These are phyloP conservation scores for Leishmania major DNA, from an alignment of 208 protist genomes.

Conservation along the genomic window DNA sequence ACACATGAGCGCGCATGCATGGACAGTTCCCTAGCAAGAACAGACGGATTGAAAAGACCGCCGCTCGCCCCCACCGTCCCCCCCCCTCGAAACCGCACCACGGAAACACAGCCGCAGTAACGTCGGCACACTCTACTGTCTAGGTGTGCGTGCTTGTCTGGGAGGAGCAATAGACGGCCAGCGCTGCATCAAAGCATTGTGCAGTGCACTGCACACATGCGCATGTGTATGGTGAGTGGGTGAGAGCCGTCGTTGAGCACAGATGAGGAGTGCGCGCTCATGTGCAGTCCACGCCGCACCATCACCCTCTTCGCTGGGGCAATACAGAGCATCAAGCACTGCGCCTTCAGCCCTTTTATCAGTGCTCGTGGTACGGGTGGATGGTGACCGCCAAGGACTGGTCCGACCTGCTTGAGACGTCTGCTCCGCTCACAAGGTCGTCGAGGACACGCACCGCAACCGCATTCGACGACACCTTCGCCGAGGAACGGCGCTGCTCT, in stretches of 20 bases:
- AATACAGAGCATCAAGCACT: not conserved
- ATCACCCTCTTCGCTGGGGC: not conserved
- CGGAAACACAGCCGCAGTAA: not conserved
- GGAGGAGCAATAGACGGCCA: not conserved
- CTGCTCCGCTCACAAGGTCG: not conserved
- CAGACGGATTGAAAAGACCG: not conserved
- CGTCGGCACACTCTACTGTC: not conserved
- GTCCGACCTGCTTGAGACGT: not conserved
- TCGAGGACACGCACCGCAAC: constrained; percentile 26
- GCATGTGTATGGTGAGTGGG: not conserved
- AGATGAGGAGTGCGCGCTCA: not conserved
- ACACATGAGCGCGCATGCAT: not conserved
- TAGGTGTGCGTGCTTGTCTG: not conserved
- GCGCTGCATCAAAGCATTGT: not conserved
- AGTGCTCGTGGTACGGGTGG: not conserved
- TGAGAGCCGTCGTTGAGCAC: not conserved
- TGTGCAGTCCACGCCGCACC: not conserved
- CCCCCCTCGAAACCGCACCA: not conserved
- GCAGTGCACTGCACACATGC: not conserved
- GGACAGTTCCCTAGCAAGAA: not conserved
- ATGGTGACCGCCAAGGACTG: not conserved
- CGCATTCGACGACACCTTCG: not conserved
- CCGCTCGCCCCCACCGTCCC: not conserved
- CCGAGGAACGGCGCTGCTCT: not conserved
- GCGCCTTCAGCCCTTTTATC: not conserved